Evolutionary conservation across 2,329 filamentous ascomycete species (phyloP), one percentile per base, ranked within the genome.

Genomic region (Aspergillus ruber): DNA sequence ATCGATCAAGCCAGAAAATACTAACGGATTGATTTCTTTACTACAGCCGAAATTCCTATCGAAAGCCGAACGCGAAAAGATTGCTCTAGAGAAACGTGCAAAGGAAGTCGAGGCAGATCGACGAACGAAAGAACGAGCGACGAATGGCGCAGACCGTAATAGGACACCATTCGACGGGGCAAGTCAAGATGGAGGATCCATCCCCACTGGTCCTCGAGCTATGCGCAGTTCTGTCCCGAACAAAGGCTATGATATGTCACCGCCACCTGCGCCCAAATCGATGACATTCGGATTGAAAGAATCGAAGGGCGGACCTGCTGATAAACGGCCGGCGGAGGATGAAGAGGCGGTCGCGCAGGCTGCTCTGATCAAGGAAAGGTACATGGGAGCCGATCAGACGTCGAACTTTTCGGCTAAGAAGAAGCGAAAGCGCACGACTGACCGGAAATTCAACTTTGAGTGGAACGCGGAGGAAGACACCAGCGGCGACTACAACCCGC

Each of bases 381-480:
- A 98, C 63, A 90, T 97, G 79, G 93, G 93, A 3, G 86, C 88
- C 1, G 88, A 95, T 54, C 82, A 87, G 45, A 94, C 93, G 55
- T 90, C 86, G 4, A 95, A 81, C 33, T 96, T 97, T 63, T 95
- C 90, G 0, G 90, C 90, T 1, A 88, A 93, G 74, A 98, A 97
- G 79, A 97, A 97, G 75, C 81, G 91, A 48, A 86, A 88, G 73
- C 80, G 91, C 52, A 95, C 90, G 1, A 93, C 88, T 1, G 91
- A 95, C 63, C 89, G 90, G 70, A 97, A 98, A 67, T 98, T 98
- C 75, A 98, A 96, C 61, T 98, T 98, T 60, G 93, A 95, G 60
- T 98, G 93, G 93, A 94, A 95, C 58, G 80, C 83, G 1, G 88
- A 94, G 51, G 93, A 98, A 64, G 93, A 98, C 67, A 98, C 93